These are phyloP conservation scores for Nemania sp. DNA, from an alignment of 2,329 filamentous ascomycete species.

Conservation along the genomic window DNA sequence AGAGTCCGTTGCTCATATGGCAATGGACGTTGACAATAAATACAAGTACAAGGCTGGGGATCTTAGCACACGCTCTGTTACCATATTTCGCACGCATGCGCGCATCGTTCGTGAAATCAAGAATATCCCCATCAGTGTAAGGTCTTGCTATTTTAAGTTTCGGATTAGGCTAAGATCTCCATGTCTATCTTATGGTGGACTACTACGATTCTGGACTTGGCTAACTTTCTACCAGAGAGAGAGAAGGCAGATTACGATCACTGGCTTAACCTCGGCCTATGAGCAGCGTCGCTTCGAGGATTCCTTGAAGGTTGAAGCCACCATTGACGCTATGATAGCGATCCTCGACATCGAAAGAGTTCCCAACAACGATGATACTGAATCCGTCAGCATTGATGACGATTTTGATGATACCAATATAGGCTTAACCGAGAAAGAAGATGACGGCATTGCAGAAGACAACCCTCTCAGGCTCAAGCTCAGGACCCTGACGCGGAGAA, in stretches of 20 bases:
- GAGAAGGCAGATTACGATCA: slow-evolving; percentile 66
- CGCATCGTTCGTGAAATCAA: slow-evolving; percentile 71
- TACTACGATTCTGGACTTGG: background rate
- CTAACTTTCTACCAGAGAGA: slow-evolving; percentile 57
- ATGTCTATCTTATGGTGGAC: slow-evolving; percentile 16
- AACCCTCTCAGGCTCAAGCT: slow-evolving; percentile 47
- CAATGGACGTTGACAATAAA: slow-evolving; percentile 21
- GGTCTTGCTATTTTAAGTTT: slow-evolving; percentile 7
- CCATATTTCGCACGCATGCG: slow-evolving; percentile 71
- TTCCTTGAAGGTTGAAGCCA: slow-evolving; percentile 71
- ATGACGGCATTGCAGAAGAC: slow-evolving; percentile 19
- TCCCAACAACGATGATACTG: slow-evolving; percentile 66
- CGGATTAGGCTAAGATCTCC: background rate
- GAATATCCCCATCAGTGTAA: slow-evolving; percentile 61
- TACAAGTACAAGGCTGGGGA: slow-evolving; percentile 66
- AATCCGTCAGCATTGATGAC: slow-evolving; percentile 55
- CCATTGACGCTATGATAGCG: slow-evolving; percentile 68
- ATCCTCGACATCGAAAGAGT: slow-evolving; percentile 72
- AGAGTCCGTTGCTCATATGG: background rate
- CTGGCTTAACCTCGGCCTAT: slow-evolving; percentile 65
- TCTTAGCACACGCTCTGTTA: slow-evolving; percentile 70
- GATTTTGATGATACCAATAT: slow-evolving; percentile 38
- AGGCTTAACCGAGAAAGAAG: slow-evolving; percentile 34
- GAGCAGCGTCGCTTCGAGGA: no score
- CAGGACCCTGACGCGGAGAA: slow-evolving; percentile 48